Conservation (phyloP, 2,329 filamentous ascomycete species). For the Claviceps sp. region DNA sequence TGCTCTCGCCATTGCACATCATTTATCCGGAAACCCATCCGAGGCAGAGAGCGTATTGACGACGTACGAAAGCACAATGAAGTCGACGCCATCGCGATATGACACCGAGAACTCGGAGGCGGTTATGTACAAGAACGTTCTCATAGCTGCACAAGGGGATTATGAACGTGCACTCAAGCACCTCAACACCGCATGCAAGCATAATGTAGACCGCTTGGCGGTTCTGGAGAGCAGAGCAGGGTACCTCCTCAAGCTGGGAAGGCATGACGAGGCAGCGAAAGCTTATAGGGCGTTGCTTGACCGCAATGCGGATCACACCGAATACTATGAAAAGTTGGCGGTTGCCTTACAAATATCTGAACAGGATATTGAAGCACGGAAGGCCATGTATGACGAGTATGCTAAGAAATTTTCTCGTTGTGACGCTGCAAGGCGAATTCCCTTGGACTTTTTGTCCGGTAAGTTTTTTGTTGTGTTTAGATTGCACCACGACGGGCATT, state of each 20-base stretch:
- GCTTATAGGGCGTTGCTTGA: slow-evolving; percentile 73
- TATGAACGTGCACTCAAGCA: slow-evolving; percentile 74
- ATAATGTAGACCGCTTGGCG: slow-evolving; percentile 69
- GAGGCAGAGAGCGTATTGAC: slow-evolving; percentile 85
- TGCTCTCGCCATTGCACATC: slow-evolving; percentile 85
- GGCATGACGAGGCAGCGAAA: slow-evolving; percentile 65
- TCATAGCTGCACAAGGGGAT: slow-evolving; percentile 85
- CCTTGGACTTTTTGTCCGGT: slow-evolving; percentile 78
- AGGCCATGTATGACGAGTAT: slow-evolving; percentile 64
- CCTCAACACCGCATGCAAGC: slow-evolving; percentile 62
- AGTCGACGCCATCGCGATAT: slow-evolving; percentile 58
- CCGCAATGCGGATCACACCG: slow-evolving; percentile 75
- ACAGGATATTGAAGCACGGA: slow-evolving; percentile 48
- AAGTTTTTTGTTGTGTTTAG: slow-evolving; percentile 10
- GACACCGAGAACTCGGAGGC: slow-evolving; percentile 93
- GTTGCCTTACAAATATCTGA: slow-evolving; percentile 48
- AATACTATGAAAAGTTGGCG: slow-evolving; percentile 72
- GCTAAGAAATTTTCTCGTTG: slow-evolving; percentile 68
- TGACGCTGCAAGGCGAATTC: slow-evolving; percentile 75
- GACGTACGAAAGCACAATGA: slow-evolving; percentile 88
- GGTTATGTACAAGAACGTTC: slow-evolving; percentile 82
- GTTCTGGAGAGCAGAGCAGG: slow-evolving; percentile 76
- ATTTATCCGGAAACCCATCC: slow-evolving; percentile 70
- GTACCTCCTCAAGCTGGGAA: slow-evolving; percentile 66
- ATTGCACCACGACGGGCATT: no score